Percentiles rank a stretch among this genome's conserved stretches.
Evolutionary conservation across 768 basidiomycete genomes (phyloP).

Genomic region (Hypholoma sublateritium): DNA sequence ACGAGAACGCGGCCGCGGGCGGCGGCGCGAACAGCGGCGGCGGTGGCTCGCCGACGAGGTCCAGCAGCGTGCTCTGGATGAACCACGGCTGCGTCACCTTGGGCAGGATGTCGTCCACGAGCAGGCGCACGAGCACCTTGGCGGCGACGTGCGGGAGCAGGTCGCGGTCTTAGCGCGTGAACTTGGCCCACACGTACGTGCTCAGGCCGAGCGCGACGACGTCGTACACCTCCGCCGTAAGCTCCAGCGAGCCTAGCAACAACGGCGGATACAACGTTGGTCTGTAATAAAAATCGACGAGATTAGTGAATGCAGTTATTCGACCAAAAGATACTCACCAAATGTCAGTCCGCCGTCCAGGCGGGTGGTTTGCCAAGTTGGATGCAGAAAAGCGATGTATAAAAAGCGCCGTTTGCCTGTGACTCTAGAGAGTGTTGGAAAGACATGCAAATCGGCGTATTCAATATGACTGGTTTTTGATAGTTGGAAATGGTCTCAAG

Average conservation of each 20-base stretch:
- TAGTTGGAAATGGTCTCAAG: no score
- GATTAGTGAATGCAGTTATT: no score
- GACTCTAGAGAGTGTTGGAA: no score
- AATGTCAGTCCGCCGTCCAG: no score
- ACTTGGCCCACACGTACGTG: constrained; percentile 79
- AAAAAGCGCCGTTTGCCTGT: no score
- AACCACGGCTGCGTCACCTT: constrained; percentile 90
- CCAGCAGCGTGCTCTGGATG: constrained; percentile 68
- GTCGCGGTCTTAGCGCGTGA: constrained; percentile 82
- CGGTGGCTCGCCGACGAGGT: constrained; percentile 55
- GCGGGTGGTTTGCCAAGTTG: no score
- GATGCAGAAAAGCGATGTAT: no score
- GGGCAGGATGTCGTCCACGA: constrained; percentile 67
- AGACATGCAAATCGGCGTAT: no score
- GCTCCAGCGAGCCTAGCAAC: constrained; percentile 49
- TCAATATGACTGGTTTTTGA: no score
- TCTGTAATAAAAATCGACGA: no score
- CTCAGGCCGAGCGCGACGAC: constrained; percentile 77
- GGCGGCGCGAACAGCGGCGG: constrained; percentile 25
- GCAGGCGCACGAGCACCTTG: constrained; percentile 74
- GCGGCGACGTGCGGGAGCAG: constrained; percentile 70
- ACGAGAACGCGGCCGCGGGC: constrained; percentile 29
- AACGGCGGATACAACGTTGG: no score
- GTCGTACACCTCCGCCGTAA: constrained; percentile 74
- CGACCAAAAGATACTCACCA: no score